Evolutionary conservation across 1,284 basidiomycete species (phyloP), one percentile per base, ranked within the genome.

Genomic region (Cutaneotrichosporon arboriforme): DNA sequence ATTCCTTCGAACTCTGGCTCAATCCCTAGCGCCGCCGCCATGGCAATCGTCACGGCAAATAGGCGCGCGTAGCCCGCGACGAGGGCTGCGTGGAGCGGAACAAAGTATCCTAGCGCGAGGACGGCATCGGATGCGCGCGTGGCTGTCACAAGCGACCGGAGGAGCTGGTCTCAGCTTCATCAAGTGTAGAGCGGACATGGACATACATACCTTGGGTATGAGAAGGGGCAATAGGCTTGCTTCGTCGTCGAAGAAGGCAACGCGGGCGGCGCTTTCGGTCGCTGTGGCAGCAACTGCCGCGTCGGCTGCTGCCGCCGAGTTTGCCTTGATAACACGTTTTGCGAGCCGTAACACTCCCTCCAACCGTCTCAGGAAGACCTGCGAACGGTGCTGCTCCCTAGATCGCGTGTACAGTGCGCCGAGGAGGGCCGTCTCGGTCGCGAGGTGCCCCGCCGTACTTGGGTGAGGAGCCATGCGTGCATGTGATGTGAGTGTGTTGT

Each of bases 1-100:
- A 31, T 31, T n/a, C n/a, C n/a, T n/a, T n/a, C n/a, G n/a, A n/a
- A n/a, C n/a, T n/a, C 26, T 10, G 26, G 26, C 5, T 31, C 26
- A 10, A 49, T 13, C 8, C 53, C 57, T 3, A 49, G 23, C 8
- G 36, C 34, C 2, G 36, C 20, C 5, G 35, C 50, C 4, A 60
- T 18, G 13, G 47, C 49, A 9, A 55, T n/a, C 5, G 39, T 31
- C 2, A 71, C 52, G 8, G 65, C 53, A 39, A 65, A 62, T 3
- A 73, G 54, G 7, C 71, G 54, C 15, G 61, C 58, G 48, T 70
- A 73, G 8, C 60, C 54, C 1, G 64, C 58, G 2, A 70, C 5
- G 1, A 66, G 53, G n/a, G 57, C 43, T 5, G 63, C 63, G 33
- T 72, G 69, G 4, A 71, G 60, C 4, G 71, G 71, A 4, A 73